Percentiles rank a stretch among this genome's conserved stretches.
Evolutionary conservation across 352 stramenopile genomes (phyloP).

Genomic region (Phytophthora cajani): DNA sequence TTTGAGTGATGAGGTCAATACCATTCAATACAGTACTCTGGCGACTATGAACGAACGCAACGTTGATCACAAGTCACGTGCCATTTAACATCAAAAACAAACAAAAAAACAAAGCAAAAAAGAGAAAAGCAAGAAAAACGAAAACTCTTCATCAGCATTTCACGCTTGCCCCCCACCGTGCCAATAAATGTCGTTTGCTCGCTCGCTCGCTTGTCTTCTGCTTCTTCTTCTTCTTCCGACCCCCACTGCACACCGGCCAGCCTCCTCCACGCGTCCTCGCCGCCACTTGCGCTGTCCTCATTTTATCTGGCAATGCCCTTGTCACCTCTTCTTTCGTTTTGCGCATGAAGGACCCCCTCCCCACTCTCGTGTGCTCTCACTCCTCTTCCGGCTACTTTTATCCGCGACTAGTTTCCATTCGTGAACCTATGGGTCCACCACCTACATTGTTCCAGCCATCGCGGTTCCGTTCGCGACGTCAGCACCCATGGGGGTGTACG

Average conservation of each 20-base stretch:
- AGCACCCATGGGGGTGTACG: conserved; percentile 71
- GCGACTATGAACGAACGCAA: conserved; percentile 14
- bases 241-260: conserved; percentile 1
- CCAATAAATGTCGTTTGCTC: conserved; percentile 37
- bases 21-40: too few relatives aligned
- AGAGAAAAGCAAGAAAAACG: conserved; percentile 19
- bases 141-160: conserved; percentile 42
- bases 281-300: conserved; percentile 14
- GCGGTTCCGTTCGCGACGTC: conserved; percentile 76
- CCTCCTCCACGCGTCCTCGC: conserved; percentile 13
- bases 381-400: conserved; percentile 11
- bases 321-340: conserved; percentile 21
- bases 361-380: conserved; percentile 13
- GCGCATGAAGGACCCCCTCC: conserved; percentile 3
- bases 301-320: conserved; percentile 24
- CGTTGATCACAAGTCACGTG: conserved; percentile 30
- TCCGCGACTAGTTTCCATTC: conserved; percentile 13
- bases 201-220: conserved; percentile 16
- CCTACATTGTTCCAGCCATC: conserved; percentile 78
- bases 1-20: too few relatives aligned
- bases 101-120: conserved; percentile 20
- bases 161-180: conserved; percentile 29
- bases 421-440: background rate
- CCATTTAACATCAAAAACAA: conserved; percentile 37
- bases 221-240: conserved; percentile 6